These are phyloP conservation scores for Acorus calamus DNA, from an alignment of 106 monocot species.

Conservation along the genomic window DNA sequence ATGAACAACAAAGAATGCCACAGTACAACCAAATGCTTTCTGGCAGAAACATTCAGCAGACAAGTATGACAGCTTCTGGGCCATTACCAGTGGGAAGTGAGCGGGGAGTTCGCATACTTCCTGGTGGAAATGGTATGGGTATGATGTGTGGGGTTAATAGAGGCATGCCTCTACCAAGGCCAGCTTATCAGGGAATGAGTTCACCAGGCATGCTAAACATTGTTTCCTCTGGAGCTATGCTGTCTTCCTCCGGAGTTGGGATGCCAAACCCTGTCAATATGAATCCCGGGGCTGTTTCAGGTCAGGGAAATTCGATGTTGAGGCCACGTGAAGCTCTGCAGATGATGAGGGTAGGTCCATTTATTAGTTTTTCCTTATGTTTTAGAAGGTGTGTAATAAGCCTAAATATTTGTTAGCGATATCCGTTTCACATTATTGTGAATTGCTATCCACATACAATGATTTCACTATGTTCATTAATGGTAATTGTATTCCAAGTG, in stretches of 20 bases:
- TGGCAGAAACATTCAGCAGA: constrained; percentile 55
- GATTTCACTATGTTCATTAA: too few relatives aligned
- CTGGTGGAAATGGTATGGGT: constrained; percentile 51
- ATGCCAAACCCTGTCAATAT: constrained; percentile 34
- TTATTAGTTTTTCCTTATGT: too few relatives aligned
- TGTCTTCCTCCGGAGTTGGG: constrained; percentile 40
- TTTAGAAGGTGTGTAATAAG: too few relatives aligned
- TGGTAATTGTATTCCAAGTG: too few relatives aligned
- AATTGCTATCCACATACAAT: too few relatives aligned
- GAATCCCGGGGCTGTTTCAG: constrained; percentile 35
- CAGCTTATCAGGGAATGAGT: constrained; percentile 59
- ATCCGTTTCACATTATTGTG: too few relatives aligned
- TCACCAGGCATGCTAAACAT: constrained; percentile 56
- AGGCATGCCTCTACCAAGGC: constrained; percentile 44
- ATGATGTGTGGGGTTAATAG: constrained; percentile 59
- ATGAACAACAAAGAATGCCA: constrained; percentile 64
- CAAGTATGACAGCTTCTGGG: constrained; percentile 31
- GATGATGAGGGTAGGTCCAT: constrained; percentile 52
- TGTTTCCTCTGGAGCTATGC: constrained; percentile 55
- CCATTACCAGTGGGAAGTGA: constrained; percentile 49
- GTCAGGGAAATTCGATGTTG: constrained; percentile 53
- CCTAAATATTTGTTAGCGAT: too few relatives aligned
- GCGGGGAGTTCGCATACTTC: constrained; percentile 52
- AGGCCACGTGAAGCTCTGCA: constrained; percentile 64
- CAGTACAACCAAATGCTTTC: constrained; percentile 59